A percentile compares a stretch with the other conserved stretches of the same genome.
Conservation (phyloP, 257 asterid species). For the Eucommia ulmoides region DNA sequence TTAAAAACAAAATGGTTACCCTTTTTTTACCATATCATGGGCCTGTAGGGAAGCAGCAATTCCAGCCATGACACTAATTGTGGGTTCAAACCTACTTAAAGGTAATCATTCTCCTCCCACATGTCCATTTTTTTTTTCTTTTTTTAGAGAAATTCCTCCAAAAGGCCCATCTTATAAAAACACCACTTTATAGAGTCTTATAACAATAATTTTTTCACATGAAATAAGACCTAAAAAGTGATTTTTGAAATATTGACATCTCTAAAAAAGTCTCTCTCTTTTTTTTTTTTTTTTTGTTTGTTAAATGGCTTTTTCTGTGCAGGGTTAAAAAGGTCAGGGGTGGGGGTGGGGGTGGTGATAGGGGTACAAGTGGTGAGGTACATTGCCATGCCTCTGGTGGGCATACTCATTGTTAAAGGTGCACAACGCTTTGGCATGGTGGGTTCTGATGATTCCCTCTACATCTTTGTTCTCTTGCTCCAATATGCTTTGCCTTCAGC, state of each 20-base stretch:
- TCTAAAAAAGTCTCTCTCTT: too few relatives aligned
- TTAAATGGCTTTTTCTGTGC: not conserved
- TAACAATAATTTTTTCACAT: too few relatives aligned
- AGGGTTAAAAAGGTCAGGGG: conserved; percentile 11
- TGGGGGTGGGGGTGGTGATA: not conserved
- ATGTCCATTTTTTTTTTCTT: not conserved
- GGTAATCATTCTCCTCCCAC: conserved; percentile 12
- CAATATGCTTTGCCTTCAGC: too few relatives aligned
- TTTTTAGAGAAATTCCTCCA: not conserved
- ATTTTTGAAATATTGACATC: too few relatives aligned
- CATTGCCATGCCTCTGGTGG: conserved; percentile 8
- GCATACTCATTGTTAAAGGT: conserved; percentile 5
- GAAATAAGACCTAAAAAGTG: too few relatives aligned
- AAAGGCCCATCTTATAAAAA: too few relatives aligned
- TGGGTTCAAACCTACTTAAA: conserved; percentile 19
- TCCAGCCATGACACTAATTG: conserved; percentile 15
- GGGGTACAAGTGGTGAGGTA: conserved; percentile 11
- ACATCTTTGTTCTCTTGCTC: too few relatives aligned
- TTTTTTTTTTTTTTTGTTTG: not conserved
- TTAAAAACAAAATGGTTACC: too few relatives aligned
- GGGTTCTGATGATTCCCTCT: too few relatives aligned
- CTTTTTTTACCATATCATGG: not conserved
- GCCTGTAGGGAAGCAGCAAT: conserved; percentile 21
- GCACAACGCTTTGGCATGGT: conserved; percentile 8
- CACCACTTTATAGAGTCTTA: too few relatives aligned